Percentiles rank a stretch among this genome's conserved stretches.
These are phyloP conservation scores for Chalaropsis thielavioides DNA, from an alignment of 2,329 filamentous ascomycete species.

Conservation along the genomic window DNA sequence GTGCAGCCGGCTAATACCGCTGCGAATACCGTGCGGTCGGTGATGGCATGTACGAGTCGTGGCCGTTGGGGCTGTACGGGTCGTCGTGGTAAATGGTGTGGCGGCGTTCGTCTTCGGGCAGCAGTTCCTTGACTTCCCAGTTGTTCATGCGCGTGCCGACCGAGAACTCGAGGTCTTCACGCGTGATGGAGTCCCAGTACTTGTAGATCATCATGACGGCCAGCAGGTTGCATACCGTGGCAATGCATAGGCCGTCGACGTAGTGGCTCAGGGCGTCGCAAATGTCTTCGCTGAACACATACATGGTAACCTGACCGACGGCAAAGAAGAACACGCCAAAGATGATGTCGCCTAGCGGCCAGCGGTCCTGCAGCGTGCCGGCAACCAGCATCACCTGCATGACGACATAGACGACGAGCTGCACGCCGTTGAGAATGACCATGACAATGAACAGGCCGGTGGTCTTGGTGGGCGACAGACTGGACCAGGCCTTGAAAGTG, in stretches of 20 bases:
- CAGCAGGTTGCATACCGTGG: conserved; percentile 82
- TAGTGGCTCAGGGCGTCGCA: conserved; percentile 81
- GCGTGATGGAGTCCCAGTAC: conserved; percentile 99
- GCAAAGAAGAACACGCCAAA: conserved; percentile 89
- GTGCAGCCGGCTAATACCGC: conserved; percentile 4
- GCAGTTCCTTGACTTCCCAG: conserved; percentile 92
- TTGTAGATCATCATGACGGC: conserved; percentile 99
- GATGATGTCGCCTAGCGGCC: conserved; percentile 81
- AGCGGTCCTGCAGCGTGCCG: conserved; percentile 84
- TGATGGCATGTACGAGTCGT: conserved; percentile 20
- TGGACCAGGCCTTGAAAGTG: conserved; percentile 86
- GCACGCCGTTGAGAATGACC: conserved; percentile 80
- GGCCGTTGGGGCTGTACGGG: conserved; percentile 37
- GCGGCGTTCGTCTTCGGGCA: conserved; percentile 66
- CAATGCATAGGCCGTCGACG: conserved; percentile 85
- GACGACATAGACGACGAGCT: conserved; percentile 68
- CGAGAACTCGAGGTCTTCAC: conserved; percentile 94
- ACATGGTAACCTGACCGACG: conserved; percentile 80
- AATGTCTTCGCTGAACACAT: conserved; percentile 74
- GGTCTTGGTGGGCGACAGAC: conserved; percentile 71
- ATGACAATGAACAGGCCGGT: conserved; percentile 80
- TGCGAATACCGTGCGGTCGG: conserved; percentile 12
- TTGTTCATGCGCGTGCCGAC: conserved; percentile 91
- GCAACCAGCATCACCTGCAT: conserved; percentile 82
- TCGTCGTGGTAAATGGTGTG: conserved; percentile 58